Conservation (phyloP, 225 moss, liverwort and hornwort genomes). For the Pleurozium schreberi region DNA sequence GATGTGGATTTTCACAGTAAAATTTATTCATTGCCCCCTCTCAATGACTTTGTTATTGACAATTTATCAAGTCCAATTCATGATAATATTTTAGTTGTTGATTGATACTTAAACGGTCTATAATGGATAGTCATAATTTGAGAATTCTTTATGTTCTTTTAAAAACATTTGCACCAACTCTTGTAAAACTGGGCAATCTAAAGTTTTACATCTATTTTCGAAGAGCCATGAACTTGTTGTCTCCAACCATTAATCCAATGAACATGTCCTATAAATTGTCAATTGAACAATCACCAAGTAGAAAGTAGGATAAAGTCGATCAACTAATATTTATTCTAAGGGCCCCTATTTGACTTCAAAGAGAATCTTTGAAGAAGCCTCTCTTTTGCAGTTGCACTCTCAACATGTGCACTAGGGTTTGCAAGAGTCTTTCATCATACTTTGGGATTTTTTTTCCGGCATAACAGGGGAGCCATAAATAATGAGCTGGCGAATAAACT, state of each 20-base stretch:
- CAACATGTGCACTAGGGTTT: background rate
- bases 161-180: rapidly evolving
- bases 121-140: background rate
- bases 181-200: background rate
- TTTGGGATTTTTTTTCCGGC: background rate
- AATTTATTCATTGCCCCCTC: background rate
- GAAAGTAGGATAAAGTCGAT: background rate
- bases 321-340: background rate
- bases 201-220: background rate
- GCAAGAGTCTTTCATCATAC: background rate
- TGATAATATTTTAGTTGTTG: background rate
- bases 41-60: background rate
- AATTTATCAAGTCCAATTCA: background rate
- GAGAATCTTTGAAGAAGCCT: rapidly evolving
- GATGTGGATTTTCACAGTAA: rapidly evolving
- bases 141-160: too few species aligned
- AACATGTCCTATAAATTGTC: too few species aligned
- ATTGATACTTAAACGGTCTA: background rate
- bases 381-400: rapidly evolving
- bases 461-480: too few species aligned
- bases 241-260: background rate
- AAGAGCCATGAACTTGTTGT: background rate
- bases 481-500: background rate
- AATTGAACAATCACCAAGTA: background rate
- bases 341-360: background rate